These are phyloP conservation scores for Echria macrotheca DNA, from an alignment of 495 filamentous ascomycete genomes.

Conservation along the genomic window DNA sequence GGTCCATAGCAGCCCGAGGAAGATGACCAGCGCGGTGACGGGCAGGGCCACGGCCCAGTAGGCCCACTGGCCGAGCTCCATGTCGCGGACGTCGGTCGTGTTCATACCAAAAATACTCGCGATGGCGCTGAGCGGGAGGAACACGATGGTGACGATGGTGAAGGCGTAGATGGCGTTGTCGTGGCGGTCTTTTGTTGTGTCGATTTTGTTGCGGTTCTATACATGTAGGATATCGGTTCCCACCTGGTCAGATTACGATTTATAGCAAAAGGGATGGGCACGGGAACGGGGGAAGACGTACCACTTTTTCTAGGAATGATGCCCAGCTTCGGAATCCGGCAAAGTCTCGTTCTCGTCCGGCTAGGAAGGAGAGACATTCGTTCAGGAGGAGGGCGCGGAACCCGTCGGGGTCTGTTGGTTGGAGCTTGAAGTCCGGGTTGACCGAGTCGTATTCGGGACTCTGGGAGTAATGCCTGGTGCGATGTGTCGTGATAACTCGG, in stretches of 20 bases:
- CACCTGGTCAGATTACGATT: no score
- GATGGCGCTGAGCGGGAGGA: conserved; percentile 58
- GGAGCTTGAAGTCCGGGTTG: conserved; percentile 4
- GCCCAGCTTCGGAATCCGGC: background rate
- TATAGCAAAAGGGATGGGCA: background rate
- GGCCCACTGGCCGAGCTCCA: conserved; percentile 39
- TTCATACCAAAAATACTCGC: conserved; percentile 61
- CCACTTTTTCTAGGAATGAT: conserved; percentile 1
- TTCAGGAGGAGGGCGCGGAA: conserved; percentile 1
- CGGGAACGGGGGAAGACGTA: background rate
- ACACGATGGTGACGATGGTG: conserved; percentile 59
- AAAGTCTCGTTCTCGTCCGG: background rate
- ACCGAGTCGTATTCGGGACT: background rate
- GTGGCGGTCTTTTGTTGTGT: conserved; percentile 38
- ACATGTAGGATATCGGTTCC: no score
- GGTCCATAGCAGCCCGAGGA: conserved; percentile 32
- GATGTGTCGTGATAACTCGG: no score
- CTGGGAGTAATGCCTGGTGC: no score
- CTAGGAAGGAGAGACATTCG: conserved; percentile 2
- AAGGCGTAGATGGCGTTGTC: conserved; percentile 50
- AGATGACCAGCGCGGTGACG: conserved; percentile 36
- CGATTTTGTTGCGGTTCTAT: conserved; percentile 30
- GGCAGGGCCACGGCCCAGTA: conserved; percentile 48
- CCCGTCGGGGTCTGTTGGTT: background rate
- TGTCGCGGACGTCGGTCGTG: conserved; percentile 46